Conservation (phyloP, 805 yeast genomes). For the Metschnikowia bowlesiae region DNA sequence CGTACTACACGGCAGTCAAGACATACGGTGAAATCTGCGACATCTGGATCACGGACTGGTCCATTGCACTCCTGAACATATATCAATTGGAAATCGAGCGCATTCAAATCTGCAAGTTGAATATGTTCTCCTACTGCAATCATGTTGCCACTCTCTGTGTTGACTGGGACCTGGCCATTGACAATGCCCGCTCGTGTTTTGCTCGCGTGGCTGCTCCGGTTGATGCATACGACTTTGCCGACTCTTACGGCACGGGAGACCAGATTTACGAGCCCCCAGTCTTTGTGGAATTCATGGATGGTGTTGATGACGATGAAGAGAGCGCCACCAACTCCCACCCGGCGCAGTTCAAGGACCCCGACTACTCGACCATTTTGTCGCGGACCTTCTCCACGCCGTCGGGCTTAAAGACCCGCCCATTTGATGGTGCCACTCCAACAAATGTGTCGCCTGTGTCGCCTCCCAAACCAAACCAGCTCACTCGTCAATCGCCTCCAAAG, state of each 20-base stretch:
- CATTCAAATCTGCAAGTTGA: conserved; percentile 62
- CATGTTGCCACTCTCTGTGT: conserved; percentile 72
- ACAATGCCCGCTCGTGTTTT: conserved; percentile 58
- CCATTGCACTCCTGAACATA: conserved; percentile 51
- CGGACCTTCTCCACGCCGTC: conserved; percentile 17
- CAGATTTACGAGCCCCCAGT: conserved; percentile 54
- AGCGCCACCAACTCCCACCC: conserved; percentile 11
- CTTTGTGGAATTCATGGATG: conserved; percentile 55
- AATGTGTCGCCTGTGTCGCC: neutral
- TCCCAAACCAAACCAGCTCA: neutral
- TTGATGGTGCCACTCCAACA: neutral
- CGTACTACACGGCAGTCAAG: conserved; percentile 53
- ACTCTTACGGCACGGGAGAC: conserved; percentile 59
- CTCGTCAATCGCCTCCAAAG: neutral
- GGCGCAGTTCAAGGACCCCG: conserved; percentile 34
- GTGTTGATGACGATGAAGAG: conserved; percentile 25
- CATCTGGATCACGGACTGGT: conserved; percentile 72
- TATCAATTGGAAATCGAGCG: conserved; percentile 72
- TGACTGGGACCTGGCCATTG: conserved; percentile 72
- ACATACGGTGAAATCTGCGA: conserved; percentile 55
- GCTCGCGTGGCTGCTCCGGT: conserved; percentile 62
- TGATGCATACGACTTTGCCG: conserved; percentile 55
- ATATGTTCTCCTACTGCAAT: conserved; percentile 76
- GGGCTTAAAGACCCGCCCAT: conserved; percentile 1
- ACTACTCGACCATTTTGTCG: conserved; percentile 20